Conservation (phyloP, 352 stramenopile genomes). For the Globisporangium carolinianum region DNA sequence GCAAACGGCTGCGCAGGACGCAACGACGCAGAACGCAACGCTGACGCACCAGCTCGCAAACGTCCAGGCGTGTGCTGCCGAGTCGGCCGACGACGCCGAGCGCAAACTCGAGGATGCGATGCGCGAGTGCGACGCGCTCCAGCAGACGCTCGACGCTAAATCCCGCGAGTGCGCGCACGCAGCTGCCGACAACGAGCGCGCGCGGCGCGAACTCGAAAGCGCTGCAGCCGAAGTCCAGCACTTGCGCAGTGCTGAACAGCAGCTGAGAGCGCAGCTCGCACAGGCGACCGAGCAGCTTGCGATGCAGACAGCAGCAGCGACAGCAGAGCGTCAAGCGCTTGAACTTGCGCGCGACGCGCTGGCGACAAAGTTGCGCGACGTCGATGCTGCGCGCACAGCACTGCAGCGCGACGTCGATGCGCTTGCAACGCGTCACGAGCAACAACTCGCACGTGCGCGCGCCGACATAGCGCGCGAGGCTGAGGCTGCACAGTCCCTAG, state of each 20-base stretch:
- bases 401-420: conserved; percentile 45
- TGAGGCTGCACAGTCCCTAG: not conserved
- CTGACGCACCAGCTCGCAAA: conserved; percentile 58
- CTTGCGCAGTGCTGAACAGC: conserved; percentile 28
- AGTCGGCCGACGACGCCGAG: conserved; percentile 48
- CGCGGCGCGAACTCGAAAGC: conserved; percentile 25
- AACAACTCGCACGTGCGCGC: conserved; percentile 30
- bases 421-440: conserved; percentile 38
- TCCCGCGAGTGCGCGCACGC: conserved; percentile 20
- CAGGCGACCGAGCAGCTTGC: conserved; percentile 23
- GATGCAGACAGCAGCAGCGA: conserved; percentile 16
- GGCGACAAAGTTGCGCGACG: conserved; percentile 7
- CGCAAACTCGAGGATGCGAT: conserved; percentile 46
- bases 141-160: conserved; percentile 20
- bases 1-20: not conserved
- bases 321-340: conserved; percentile 20
- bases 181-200: conserved; percentile 25
- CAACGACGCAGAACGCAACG: conserved; percentile 5
- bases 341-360: conserved; percentile 25
- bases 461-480: conserved; percentile 15
- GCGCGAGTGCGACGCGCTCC: conserved; percentile 31
- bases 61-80: conserved; percentile 52
- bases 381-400: conserved; percentile 24
- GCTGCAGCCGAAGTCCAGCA: conserved; percentile 31
- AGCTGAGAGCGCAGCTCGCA: conserved; percentile 20